Percentiles rank a stretch among this genome's conserved stretches.
phyloP scores from a whole-genome alignment of 2,329 filamentous ascomycete genomes.

The Fusarium praegraminearum region DNA sequence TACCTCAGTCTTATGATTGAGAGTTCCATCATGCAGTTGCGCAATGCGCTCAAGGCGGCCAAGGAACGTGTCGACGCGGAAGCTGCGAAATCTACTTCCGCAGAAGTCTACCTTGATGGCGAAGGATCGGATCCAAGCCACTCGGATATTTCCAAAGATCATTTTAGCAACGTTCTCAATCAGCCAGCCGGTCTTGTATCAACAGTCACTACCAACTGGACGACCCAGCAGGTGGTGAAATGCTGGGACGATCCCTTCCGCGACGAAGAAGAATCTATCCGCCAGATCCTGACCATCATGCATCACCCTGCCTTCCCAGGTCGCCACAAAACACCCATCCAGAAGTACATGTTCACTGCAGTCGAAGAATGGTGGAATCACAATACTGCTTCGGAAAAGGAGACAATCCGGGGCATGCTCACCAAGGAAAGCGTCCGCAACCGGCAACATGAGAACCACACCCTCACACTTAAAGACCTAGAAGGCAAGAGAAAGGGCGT shows the following conservation, averaged over 20 bases:
- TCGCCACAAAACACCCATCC: slow-evolving; percentile 74
- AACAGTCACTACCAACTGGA: slow-evolving; percentile 49
- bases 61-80: slow-evolving; percentile 49
- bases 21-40: slow-evolving; percentile 86
- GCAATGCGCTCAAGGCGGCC: slow-evolving; percentile 72
- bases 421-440: slow-evolving; percentile 45
- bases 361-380: slow-evolving; percentile 81
- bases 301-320: slow-evolving; percentile 87
- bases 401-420: slow-evolving; percentile 41
- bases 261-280: slow-evolving; percentile 78
- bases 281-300: slow-evolving; percentile 81
- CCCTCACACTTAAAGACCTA: slow-evolving; percentile 44
- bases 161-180: slow-evolving; percentile 76
- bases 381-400: slow-evolving; percentile 39
- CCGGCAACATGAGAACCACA: slow-evolving; percentile 48
- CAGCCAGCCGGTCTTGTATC: slow-evolving; percentile 47
- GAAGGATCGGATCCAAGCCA: slow-evolving; percentile 82
- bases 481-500: slow-evolving; percentile 44
- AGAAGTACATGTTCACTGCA: slow-evolving; percentile 83
- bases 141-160: slow-evolving; percentile 82
- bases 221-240: slow-evolving; percentile 46
- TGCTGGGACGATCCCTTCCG: slow-evolving; percentile 77
- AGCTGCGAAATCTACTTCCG: slow-evolving; percentile 65
- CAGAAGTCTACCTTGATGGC: slow-evolving; percentile 76
- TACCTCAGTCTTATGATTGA: slow-evolving; percentile 88